Percentiles rank a stretch among this genome's conserved stretches.
phyloP scores from a whole-genome alignment of 257 asterid genomes.

The Rubia yunnanensis region DNA sequence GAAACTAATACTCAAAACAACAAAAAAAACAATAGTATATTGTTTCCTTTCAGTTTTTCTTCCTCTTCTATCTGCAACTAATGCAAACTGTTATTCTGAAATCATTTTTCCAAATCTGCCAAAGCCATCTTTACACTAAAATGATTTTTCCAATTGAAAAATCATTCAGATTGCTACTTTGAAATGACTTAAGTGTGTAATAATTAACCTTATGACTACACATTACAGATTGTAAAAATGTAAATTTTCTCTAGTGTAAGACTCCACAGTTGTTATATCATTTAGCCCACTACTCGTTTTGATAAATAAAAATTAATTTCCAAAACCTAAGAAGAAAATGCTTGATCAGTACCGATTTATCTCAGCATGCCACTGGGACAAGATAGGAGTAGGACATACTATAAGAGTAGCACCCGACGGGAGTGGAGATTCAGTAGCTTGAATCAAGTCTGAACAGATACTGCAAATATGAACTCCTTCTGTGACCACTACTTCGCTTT shows the following conservation, averaged over 20 bases:
- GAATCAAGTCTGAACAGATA: conserved; percentile 67
- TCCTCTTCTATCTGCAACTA: neutral
- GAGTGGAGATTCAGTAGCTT: conserved; percentile 78
- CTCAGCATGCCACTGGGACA: conserved; percentile 98
- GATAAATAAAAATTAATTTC: neutral
- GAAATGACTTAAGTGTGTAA: neutral
- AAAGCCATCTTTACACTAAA: neutral
- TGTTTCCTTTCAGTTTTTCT: neutral
- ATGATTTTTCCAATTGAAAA: neutral
- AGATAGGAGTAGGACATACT: conserved; percentile 94
- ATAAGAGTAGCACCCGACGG: conserved; percentile 94
- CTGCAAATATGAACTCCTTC: conserved; percentile 58
- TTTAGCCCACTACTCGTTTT: neutral
- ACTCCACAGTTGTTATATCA: neutral
- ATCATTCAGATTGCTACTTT: neutral
- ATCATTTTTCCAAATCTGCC: neutral
- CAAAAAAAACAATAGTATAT: neutral
- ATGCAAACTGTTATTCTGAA: neutral
- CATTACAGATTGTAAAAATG: neutral
- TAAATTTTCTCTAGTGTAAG: neutral
- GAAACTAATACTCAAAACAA: neutral
- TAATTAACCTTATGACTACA: neutral
- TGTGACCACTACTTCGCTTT: conserved; percentile 45
- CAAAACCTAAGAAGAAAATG: neutral
- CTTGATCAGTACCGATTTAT: conserved; percentile 70